A percentile compares a stretch with the other conserved stretches of the same genome.
phyloP scores from a whole-genome alignment of 2,329 filamentous ascomycete species.

The Aspergillus novoparasiticus region DNA sequence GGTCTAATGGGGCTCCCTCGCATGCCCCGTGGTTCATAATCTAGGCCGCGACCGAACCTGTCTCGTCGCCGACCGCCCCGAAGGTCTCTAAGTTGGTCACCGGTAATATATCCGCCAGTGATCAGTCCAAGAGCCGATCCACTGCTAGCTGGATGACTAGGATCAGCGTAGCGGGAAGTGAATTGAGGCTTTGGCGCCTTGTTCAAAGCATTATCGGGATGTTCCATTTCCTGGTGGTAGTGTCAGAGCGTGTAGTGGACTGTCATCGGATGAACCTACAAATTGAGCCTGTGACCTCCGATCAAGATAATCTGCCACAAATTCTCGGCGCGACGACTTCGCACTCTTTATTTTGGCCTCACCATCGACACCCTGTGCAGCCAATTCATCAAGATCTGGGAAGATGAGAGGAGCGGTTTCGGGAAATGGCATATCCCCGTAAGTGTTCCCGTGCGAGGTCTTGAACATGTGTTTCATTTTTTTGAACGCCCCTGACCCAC shows the following conservation, averaged over 20 bases:
- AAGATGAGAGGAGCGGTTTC: constrained; percentile 55
- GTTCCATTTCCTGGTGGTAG: constrained; percentile 33
- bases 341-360: constrained; percentile 20
- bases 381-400: constrained; percentile 44
- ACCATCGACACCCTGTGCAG: constrained; percentile 9
- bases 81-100: constrained; percentile 12
- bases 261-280: constrained; percentile 29
- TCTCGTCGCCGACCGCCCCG: constrained; percentile 11
- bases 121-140: constrained; percentile 52
- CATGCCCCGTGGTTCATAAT: background rate
- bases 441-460: constrained; percentile 40
- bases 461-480: constrained; percentile 38
- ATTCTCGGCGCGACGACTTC: constrained; percentile 18
- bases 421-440: constrained; percentile 39
- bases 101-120: constrained; percentile 48
- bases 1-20: constrained; percentile 2
- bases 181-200: constrained; percentile 41
- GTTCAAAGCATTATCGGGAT: constrained; percentile 45
- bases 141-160: constrained; percentile 54
- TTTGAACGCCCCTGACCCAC: constrained; percentile 20
- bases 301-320: constrained; percentile 55
- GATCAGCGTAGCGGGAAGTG: constrained; percentile 53
- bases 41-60: background rate
- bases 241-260: background rate
- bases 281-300: constrained; percentile 51